Evolutionary conservation across 2,329 filamentous ascomycete species (phyloP), one percentile per base, ranked within the genome.

Genomic region (Ophiocordyceps australis): DNA sequence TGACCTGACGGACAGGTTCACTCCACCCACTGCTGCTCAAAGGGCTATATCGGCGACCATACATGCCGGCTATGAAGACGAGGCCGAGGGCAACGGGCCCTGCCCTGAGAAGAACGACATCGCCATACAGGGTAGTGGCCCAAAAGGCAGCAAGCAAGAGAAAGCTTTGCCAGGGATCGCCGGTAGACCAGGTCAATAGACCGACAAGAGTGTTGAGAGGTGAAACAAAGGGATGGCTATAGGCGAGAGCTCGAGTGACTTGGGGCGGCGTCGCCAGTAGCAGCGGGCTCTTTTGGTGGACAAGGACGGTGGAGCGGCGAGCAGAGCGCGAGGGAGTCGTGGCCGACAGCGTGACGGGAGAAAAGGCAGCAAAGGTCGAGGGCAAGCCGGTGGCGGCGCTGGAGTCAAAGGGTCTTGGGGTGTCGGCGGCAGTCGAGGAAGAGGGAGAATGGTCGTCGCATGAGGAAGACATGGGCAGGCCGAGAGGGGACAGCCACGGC

Each of bases 151-250:
- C 74, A 4, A 98, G 64, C 17, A 98, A 50, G 32, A 98, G 59
- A 44, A 95, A 98, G 59, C 85, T 94, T 59, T 95, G 83, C 86
- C 86, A 98, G 0, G 85, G 74, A 46, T 98, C 89, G 20, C 70
- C 78, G 1, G 78, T 85, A 7, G 82, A 93, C 89, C 89, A 98
- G 54, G 80, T 93, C 34, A 98, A 45, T 32, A 98, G 57, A 0
- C 86, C 89, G 3, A 68, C 76, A 11, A 92, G 52, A 43, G 77
- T 79, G 48, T 94, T 95, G 30, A 95, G 58, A 5, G 85, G 83
- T 7, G 93, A 59, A 7, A 98, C 61, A 46, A 94, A 95, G 0
- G 89, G 85, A 46, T 98, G 86, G 35, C 85, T 93, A 48, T 95
- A 94, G 35, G 86, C 86, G 32, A 98, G 64, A 10, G 86, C 85